phyloP scores from a whole-genome alignment of 1,139 yeast genomes.

The Candida neerlandica region DNA sequence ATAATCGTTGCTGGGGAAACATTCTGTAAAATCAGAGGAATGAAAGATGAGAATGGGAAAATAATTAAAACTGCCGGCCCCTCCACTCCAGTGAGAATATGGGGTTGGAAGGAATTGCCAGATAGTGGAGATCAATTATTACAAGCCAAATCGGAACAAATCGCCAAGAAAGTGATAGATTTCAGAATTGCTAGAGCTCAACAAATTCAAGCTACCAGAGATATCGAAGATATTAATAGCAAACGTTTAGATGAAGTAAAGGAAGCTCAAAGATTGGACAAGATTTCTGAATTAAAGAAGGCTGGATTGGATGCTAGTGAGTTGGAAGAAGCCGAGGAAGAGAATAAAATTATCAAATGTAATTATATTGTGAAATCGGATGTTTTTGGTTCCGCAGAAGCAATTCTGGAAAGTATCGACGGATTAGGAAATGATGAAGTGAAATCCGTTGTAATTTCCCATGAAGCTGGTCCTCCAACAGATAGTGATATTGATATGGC shows the following conservation, averaged over 20 bases:
- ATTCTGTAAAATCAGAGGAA: conserved; percentile 82
- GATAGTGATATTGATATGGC: conserved; percentile 87
- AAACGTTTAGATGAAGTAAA: conserved; percentile 49
- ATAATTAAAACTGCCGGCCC: conserved; percentile 72
- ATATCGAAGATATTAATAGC: conserved; percentile 71
- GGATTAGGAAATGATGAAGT: conserved; percentile 89
- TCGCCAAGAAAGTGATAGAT: conserved; percentile 73
- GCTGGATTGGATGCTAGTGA: conserved; percentile 55
- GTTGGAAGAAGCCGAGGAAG: conserved; percentile 22
- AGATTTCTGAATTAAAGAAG: conserved; percentile 54
- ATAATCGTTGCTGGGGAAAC: conserved; percentile 82
- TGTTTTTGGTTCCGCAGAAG: conserved; percentile 73
- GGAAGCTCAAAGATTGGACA: conserved; percentile 52
- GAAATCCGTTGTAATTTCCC: conserved; percentile 61
- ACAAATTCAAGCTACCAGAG: conserved; percentile 62
- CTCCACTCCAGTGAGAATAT: conserved; percentile 85
- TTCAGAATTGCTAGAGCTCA: conserved; percentile 61
- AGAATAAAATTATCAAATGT: conserved; percentile 34
- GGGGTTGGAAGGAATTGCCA: conserved; percentile 96
- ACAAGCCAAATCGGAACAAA: conserved; percentile 71
- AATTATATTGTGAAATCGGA: conserved; percentile 84
- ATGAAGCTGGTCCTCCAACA: conserved; percentile 84
- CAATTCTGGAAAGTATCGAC: conserved; percentile 70
- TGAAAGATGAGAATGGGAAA: conserved; percentile 76
- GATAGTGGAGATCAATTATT: conserved; percentile 87